Evolutionary conservation across 73 alveolate species (phyloP), one percentile per base, ranked within the genome.

Genomic region (Halteria grandinella): DNA sequence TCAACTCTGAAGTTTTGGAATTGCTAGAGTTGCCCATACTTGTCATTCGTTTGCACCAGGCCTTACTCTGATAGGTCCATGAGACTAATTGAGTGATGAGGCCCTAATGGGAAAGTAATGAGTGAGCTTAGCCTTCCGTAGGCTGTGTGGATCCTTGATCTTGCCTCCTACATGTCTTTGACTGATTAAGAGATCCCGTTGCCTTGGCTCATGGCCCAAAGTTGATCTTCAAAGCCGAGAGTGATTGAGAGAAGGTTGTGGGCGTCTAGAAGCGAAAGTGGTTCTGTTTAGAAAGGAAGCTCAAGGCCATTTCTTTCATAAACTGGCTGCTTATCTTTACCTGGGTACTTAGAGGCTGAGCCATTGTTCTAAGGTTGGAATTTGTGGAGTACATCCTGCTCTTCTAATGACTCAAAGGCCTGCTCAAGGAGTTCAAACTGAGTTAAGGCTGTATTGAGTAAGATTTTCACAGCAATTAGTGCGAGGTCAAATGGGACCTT

Each of bases 51-150:
- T 20, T 47, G 31, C 39, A 64, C 24, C 12, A 63, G 52, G n/a
- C 89, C 89, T 3, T 25, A 24, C 8, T 78, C 83, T 4, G 83
- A 36, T 32, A 64, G 18, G 10, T 62, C 11, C 28, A 39, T n/a
- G 14, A 10, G 37, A 44, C 43, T 55, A 4, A 31, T 39, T 14
- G 34, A 11, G 29, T 41, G n/a, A 7, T 10, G 44, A 3, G 21
- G 1, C 31, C 25, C 32, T 1, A 75, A 7, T 4, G 81, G 89
- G 21, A 15, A 78, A 12, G 76, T 27, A 1, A 78, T 48, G 14
- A 64, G 60, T 5, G 82, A 64, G 36, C 41, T 40, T 17, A 79
- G 58, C 37, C 89, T 63, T 2, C 89, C 83, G 28, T 36, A 69
- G 17, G 84, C 63, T 37, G 89, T 50, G 58, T 69, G 78, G 17